Base-by-base conservation (phyloP, 2,329 filamentous ascomycete genomes). In the Leptographium lundbergii region DNA sequence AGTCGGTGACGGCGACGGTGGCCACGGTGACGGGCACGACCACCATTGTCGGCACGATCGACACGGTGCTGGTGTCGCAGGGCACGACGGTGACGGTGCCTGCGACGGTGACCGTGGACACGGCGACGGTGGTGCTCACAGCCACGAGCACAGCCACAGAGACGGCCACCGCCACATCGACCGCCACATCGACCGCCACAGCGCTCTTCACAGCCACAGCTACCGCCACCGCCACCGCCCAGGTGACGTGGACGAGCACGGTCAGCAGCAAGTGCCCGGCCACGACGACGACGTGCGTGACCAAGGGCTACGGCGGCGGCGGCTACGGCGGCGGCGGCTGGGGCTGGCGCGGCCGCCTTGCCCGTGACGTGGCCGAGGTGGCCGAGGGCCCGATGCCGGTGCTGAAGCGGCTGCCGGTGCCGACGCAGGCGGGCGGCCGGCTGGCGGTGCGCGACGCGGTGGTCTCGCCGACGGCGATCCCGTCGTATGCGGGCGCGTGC, bases 401-500 rank as follows among this genome's bases (percentile, higher is more conserved):
- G 11, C 25, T 25, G 13, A 52, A 17, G 51, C 27, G 51, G 7
- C 19, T 32, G 51, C 51, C 51, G 25, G 25, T 6, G 19, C 27
- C 13, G 34, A 25, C 29, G 54, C 7, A 11, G 34, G 4, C 54
- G 50, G 34, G 22, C 10, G 27, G 32, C 5, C 32, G 32, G 32
- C 32, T 27, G 22, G 22, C 17, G 4, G 48, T 22, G 27, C 17
- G 32, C 27, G 53, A 54, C 24, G 32, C 13, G n/a, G 24, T 51
- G 13, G 1, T 14, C 4, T 32, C 52, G 24, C 57, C 61, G 19
- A 53, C 58, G 13, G 45, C 5, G 3, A 27, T 63, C 19, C 66
- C 67, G 2, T 42, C 50, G 27, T 69, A 69, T 58, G 68, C 68
- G 6, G 62, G 63, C 2, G 56, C 63, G 13, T 69, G 68, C 65